Percentiles rank a stretch among this genome's conserved stretches.
phyloP scores from a whole-genome alignment of 371 early-diverging fungal genomes.

The Mucor racemosus region DNA sequence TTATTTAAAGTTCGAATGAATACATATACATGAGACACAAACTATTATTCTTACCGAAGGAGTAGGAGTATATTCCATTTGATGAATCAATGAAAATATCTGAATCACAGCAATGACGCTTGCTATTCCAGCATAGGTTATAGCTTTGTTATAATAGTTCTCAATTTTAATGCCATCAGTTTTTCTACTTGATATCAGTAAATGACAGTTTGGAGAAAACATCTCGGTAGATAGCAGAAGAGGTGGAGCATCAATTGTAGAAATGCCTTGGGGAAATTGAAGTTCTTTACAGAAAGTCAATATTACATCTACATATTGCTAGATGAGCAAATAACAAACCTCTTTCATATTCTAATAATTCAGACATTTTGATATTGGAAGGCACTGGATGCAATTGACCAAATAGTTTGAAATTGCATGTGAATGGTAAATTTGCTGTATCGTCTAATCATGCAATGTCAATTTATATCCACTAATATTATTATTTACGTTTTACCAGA shows the following conservation, averaged over 20 bases:
- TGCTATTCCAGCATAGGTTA: conserved; percentile 63
- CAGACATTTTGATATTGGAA: conserved; percentile 40
- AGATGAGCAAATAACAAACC: conserved; percentile 28
- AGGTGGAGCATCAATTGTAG: conserved; percentile 55
- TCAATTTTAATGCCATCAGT: conserved; percentile 60
- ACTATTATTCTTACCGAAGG: conserved; percentile 59
- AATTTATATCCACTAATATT: not conserved
- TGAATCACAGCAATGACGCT: conserved; percentile 58
- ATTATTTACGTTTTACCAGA: conserved; percentile 14
- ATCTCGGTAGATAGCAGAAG: conserved; percentile 54
- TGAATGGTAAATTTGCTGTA: conserved; percentile 38
- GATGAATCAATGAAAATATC: conserved; percentile 64
- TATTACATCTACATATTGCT: not conserved
- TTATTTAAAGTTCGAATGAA: not conserved
- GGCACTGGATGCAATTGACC: conserved; percentile 60
- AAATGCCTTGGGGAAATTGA: conserved; percentile 61
- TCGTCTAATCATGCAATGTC: conserved; percentile 28
- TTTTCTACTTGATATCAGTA: conserved; percentile 44
- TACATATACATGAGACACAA: not conserved
- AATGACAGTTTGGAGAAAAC: conserved; percentile 64
- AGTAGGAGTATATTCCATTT: conserved; percentile 78
- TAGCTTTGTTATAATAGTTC: conserved; percentile 57
- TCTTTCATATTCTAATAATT: conserved; percentile 61
- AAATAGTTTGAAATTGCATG: conserved; percentile 65
- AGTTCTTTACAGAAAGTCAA: conserved; percentile 27